Conservation (phyloP, 306 rosid genomes). For the Begonia fuchsioides region DNA sequence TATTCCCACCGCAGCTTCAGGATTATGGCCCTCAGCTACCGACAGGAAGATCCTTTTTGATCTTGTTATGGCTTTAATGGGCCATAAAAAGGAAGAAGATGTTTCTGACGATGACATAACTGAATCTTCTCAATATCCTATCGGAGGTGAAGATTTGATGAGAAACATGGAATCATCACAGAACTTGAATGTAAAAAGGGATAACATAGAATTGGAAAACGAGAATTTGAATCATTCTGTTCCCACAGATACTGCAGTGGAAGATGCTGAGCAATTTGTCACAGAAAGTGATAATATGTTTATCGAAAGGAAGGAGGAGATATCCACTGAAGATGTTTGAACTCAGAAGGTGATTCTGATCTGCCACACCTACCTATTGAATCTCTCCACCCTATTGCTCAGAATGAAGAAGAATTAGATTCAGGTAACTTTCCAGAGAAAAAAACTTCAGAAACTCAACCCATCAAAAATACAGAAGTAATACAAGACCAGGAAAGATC, state of each 20-base stretch:
- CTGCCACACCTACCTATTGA: constrained; percentile 27
- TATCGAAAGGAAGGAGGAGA: constrained; percentile 22
- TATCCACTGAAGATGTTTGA: constrained; percentile 10
- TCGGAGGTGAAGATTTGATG: constrained; percentile 23
- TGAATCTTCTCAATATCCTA: constrained; percentile 24
- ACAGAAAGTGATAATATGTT: constrained; percentile 24
- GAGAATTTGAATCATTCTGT: constrained; percentile 17
- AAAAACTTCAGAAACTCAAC: constrained; percentile 27
- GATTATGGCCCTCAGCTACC: constrained; percentile 49
- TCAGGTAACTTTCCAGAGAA: constrained; percentile 25
- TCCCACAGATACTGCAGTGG: constrained; percentile 20
- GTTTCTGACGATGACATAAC: constrained; percentile 23
- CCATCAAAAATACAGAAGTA: constrained; percentile 18
- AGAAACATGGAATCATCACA: constrained; percentile 29
- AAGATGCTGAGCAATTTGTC: constrained; percentile 24
- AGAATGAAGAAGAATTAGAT: constrained; percentile 27
- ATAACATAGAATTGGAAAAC: constrained; percentile 22
- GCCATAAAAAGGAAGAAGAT: constrained; percentile 46
- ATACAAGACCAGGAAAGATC: constrained; percentile 19
- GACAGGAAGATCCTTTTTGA: constrained; percentile 47
- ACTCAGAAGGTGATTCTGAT: constrained; percentile 25
- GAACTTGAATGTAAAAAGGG: constrained; percentile 23
- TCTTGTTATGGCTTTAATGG: constrained; percentile 72
- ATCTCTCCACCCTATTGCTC: constrained; percentile 22
- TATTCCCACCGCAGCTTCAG: constrained; percentile 35